Conservation (phyloP, 2,329 filamentous ascomycete genomes). For the Tolypocladium amazonense region DNA sequence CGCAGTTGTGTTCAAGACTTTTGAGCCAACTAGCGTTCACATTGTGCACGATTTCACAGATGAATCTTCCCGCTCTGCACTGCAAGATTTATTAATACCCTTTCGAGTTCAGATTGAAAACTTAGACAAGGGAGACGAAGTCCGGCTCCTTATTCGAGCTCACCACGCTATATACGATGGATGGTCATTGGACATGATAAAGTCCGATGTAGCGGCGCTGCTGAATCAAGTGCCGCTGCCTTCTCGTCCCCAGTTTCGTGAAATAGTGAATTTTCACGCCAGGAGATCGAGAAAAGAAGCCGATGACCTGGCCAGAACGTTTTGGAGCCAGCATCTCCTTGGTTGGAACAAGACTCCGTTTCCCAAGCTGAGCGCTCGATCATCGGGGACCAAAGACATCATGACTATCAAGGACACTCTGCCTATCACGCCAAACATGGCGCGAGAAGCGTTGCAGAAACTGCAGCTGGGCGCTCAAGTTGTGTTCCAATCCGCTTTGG, state of each 20-base stretch:
- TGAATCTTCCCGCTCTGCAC: constrained; percentile 26
- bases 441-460: constrained; percentile 22
- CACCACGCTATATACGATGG: constrained; percentile 87
- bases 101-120: constrained; percentile 46
- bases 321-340: constrained; percentile 60
- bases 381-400: constrained; percentile 12
- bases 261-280: constrained; percentile 43
- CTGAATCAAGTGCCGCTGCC: constrained; percentile 20
- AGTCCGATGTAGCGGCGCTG: constrained; percentile 52
- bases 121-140: constrained; percentile 7
- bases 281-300: constrained; percentile 12
- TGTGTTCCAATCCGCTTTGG: constrained; percentile 64
- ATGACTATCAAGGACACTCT: constrained; percentile 7
- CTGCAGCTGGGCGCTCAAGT: constrained; percentile 53
- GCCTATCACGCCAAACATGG: constrained; percentile 5
- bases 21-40: constrained; percentile 32
- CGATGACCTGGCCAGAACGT: constrained; percentile 38
- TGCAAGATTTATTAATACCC: constrained; percentile 40
- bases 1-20: constrained; percentile 46
- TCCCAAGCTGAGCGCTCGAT: constrained; percentile 34
- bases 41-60: constrained; percentile 25
- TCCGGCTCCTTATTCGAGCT: constrained; percentile 41
- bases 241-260: constrained; percentile 46
- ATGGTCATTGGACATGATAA: constrained; percentile 75
- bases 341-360: constrained; percentile 42